phyloP scores from a whole-genome alignment of 2,329 filamentous ascomycete genomes.

The Colletotrichum costaricense region DNA sequence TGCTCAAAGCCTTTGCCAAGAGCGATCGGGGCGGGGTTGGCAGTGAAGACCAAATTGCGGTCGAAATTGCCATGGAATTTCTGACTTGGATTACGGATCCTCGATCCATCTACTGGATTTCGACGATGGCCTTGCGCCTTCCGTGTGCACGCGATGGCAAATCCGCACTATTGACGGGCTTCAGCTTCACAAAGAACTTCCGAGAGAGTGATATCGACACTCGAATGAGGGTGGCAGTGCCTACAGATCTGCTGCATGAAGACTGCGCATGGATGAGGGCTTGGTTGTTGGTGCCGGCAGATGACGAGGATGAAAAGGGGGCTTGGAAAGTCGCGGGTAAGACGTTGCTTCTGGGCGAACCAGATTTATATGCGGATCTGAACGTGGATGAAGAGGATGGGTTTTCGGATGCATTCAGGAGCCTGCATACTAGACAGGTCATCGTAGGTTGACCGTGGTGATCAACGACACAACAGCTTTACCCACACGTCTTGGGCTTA shows the following conservation, averaged over 20 bases:
- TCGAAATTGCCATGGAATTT: neutral
- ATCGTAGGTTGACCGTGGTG: neutral
- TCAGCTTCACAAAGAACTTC: neutral
- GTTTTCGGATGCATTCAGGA: neutral
- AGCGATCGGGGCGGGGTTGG: too few relatives aligned
- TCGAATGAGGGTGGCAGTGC: neutral
- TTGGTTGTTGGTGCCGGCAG: neutral
- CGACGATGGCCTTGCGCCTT: neutral
- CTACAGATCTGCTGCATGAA: neutral
- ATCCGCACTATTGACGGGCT: neutral
- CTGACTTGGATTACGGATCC: constrained; percentile 23
- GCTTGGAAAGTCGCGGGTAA: constrained; percentile 2
- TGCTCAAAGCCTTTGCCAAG: neutral
- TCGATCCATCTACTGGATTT: constrained; percentile 18
- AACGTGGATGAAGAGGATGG: neutral
- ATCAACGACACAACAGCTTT: too few relatives aligned
- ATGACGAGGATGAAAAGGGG: neutral
- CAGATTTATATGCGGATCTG: neutral
- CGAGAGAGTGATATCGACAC: neutral
- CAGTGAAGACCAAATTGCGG: neutral
- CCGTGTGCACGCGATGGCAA: neutral
- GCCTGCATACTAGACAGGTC: neutral
- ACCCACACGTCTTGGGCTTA: too few relatives aligned
- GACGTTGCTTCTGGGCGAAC: constrained; percentile 1
- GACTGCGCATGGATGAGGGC: constrained; percentile 19